A percentile compares a stretch with the other conserved stretches of the same genome.
Conservation (phyloP, 192 early-diverging fungal species). For the Rhizophagus prolifer region DNA sequence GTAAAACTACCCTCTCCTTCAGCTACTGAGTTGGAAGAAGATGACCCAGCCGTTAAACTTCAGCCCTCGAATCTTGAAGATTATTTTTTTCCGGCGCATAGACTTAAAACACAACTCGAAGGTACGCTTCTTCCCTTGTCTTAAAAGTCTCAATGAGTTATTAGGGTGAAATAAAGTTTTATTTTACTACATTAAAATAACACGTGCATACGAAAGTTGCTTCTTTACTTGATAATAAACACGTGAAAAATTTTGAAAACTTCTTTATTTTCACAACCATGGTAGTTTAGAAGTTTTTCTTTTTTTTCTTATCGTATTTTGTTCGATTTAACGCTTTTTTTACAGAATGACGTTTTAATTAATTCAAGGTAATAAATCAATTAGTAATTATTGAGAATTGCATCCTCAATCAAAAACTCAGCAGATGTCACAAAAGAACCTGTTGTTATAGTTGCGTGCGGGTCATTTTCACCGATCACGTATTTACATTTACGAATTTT, state of each 20-base stretch:
- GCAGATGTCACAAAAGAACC: conserved; percentile 71
- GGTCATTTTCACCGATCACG: conserved; percentile 96
- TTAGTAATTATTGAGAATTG: background rate
- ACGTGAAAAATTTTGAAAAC: background rate
- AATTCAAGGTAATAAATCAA: background rate
- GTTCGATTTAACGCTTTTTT: conserved; percentile 7
- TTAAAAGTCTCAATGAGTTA: background rate
- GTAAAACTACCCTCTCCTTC: background rate
- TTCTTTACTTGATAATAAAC: background rate
- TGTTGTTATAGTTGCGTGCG: conserved; percentile 92
- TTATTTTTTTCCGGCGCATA: conserved; percentile 25
- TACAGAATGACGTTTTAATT: background rate
- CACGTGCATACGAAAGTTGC: background rate
- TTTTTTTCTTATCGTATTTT: background rate
- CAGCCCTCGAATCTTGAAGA: conserved; percentile 15
- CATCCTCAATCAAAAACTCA: conserved; percentile 16
- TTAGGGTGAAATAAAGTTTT: background rate
- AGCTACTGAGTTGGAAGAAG: conserved; percentile 22
- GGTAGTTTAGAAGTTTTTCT: background rate
- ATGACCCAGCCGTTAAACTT: background rate
- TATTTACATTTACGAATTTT: conserved; percentile 98
- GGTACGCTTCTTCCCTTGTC: background rate
- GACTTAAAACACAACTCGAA: conserved; percentile 2
- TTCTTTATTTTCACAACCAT: background rate
- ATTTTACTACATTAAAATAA: background rate